Conservation (phyloP, 2,329 filamentous ascomycete species). For the Dactylellina cionopaga region DNA sequence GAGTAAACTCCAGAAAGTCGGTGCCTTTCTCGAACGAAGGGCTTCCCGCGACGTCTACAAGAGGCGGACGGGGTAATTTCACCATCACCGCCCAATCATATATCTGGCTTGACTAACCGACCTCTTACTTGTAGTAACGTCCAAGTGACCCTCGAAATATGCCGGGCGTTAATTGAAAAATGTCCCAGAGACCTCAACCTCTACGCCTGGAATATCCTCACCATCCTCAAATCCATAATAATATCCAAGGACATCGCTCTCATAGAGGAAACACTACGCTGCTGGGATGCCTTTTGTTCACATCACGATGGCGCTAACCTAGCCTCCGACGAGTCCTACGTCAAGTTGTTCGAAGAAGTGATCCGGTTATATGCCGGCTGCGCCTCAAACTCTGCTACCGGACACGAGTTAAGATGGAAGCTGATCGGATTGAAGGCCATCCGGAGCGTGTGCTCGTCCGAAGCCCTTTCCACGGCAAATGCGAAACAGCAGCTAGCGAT, state of each 20-base stretch:
- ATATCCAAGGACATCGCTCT: slow-evolving; percentile 88
- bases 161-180: slow-evolving; percentile 91
- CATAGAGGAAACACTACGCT: slow-evolving; percentile 87
- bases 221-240: slow-evolving; percentile 83
- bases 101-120: no score
- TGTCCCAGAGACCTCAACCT: slow-evolving; percentile 88
- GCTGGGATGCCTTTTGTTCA: slow-evolving; percentile 87
- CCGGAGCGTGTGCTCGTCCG: slow-evolving; percentile 70
- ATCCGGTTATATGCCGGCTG: slow-evolving; percentile 78
- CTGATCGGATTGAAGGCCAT: slow-evolving; percentile 77
- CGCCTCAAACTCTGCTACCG: slow-evolving; percentile 71
- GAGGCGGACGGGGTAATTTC: slow-evolving; percentile 78
- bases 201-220: slow-evolving; percentile 84
- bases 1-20: slow-evolving; percentile 96
- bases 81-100: background rate
- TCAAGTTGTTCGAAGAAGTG: slow-evolving; percentile 82
- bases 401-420: slow-evolving; percentile 81
- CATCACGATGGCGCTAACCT: slow-evolving; percentile 87
- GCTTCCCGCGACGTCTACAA: slow-evolving; percentile 91
- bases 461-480: slow-evolving; percentile 82
- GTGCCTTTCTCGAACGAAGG: slow-evolving; percentile 92
- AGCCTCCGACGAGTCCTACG: slow-evolving; percentile 84
- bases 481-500: slow-evolving; percentile 79
- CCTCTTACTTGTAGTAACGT: no score
- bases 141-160: slow-evolving; percentile 91